Evolutionary conservation across 805 yeast genomes (phyloP), one percentile per base, ranked within the genome.

Genomic region (Candida stauntonica): DNA sequence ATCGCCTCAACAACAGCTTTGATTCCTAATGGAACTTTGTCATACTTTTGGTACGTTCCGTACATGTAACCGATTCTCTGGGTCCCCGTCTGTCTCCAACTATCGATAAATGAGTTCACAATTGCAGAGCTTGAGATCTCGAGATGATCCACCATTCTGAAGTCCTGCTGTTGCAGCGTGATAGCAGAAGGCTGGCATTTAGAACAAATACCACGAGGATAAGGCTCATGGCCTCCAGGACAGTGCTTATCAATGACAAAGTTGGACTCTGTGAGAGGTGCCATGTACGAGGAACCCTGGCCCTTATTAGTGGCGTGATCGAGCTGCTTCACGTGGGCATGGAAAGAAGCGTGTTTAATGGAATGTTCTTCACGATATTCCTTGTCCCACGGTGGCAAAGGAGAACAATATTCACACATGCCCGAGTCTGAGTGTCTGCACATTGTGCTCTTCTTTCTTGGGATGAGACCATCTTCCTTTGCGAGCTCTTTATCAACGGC

Each of bases 381-480:
- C 46, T 72, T 72, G 60, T 93, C 96, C 86, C 91, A 93, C 3
- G 99, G 98, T 26, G 96, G 96, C 36, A 93, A 64, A 0, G 98
- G 96, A 24, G 94, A 79, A 60, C 98, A 93, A 57, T 88, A 87
- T 55, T 93, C 99, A 61, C 99, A 93, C 98, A 93, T 93, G 2
- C 98, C 99, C 51, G 81, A 82, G 27, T 81, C 91, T 3, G 91
- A 84, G 58, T 93, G 99, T 43, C 81, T 75, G 61, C 99, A 91
- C 45, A 88, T 65, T 3, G 60, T 51, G 1, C 86, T 75, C 46
- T 67, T 71, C 26, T 67, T 62, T 24, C 99, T 72, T 20, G 70
- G 61, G 39, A 93, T 86, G 39, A 83, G 65, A 0, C 99, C 99
- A 31, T 75, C 73, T 38, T 75, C 71, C 20, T 66, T 68, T 35